Conservation (phyloP, 2,329 filamentous ascomycete genomes). For the Pyricularia sp. region DNA sequence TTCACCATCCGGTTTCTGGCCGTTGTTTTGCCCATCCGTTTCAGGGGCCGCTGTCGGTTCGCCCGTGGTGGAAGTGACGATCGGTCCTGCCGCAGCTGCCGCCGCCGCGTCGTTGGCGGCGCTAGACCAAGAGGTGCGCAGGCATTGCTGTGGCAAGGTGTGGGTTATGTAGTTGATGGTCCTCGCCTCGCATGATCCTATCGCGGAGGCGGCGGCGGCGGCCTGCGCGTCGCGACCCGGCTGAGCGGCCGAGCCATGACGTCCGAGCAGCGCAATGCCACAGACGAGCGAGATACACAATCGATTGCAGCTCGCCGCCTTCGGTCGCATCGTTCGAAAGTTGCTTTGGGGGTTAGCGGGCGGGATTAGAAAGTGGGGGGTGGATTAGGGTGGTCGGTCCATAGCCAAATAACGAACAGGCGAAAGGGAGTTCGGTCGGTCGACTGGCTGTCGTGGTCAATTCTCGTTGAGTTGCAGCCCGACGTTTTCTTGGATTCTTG, state of each 20-base stretch:
- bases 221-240: neutral
- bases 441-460: neutral
- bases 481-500: neutral
- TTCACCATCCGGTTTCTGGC: conserved; percentile 8
- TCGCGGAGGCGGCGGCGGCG: conserved; percentile 9
- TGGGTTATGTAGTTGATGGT: conserved; percentile 80
- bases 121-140: conserved; percentile 50
- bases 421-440: neutral
- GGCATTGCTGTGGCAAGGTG: conserved; percentile 65
- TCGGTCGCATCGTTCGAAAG: conserved; percentile 1
- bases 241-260: conserved; percentile 4
- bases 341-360: neutral
- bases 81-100: conserved; percentile 1
- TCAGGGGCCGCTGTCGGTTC: neutral
- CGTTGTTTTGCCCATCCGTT: neutral
- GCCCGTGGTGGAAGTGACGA: conserved; percentile 9
- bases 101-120: conserved; percentile 13
- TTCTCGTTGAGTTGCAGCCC: neutral
- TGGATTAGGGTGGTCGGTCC: conserved; percentile 1
- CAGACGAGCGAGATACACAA: conserved; percentile 2
- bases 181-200: conserved; percentile 40
- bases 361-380: neutral
- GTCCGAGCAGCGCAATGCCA: neutral
- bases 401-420: conserved; percentile 4
- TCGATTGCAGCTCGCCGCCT: neutral